phyloP scores from a whole-genome alignment of 768 basidiomycete genomes.

The Astraeus odoratus region DNA sequence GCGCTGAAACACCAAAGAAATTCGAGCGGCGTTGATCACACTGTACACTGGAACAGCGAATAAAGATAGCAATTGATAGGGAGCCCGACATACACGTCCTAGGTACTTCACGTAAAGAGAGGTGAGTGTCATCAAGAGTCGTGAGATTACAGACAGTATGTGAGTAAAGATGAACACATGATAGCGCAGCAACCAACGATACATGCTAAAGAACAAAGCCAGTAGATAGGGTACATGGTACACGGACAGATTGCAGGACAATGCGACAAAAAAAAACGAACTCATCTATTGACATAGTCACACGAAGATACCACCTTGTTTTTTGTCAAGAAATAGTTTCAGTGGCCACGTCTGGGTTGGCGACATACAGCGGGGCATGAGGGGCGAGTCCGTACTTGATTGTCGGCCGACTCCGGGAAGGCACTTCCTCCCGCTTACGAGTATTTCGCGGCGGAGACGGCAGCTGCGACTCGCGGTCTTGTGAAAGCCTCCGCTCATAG shows the following conservation, averaged over 20 bases:
- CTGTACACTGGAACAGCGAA: neutral
- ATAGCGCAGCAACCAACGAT: neutral
- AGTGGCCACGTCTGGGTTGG: slow-evolving; percentile 51
- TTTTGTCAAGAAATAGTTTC: slow-evolving; percentile 10
- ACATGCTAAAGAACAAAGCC: neutral
- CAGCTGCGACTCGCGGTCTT: slow-evolving; percentile 38
- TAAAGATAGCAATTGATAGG: neutral
- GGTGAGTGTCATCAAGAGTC: neutral
- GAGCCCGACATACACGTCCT: neutral
- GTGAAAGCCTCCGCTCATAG: slow-evolving; percentile 55
- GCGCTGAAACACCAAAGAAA: neutral
- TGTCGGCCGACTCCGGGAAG: slow-evolving; percentile 31
- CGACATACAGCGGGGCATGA: slow-evolving; percentile 58
- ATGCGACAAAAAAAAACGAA: slow-evolving; percentile 13
- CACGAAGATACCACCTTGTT: neutral
- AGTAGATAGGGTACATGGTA: neutral
- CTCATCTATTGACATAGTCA: neutral
- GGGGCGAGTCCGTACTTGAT: slow-evolving; percentile 64
- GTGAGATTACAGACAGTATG: neutral
- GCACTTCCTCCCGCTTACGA: slow-evolving; percentile 35
- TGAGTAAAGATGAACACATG: neutral
- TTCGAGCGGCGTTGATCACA: too few species aligned
- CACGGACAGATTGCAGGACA: neutral
- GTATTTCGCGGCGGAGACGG: slow-evolving; percentile 32
- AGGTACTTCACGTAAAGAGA: neutral